phyloP scores from a whole-genome alignment of 139 green algal genomes.

The Micromonas commoda region DNA sequence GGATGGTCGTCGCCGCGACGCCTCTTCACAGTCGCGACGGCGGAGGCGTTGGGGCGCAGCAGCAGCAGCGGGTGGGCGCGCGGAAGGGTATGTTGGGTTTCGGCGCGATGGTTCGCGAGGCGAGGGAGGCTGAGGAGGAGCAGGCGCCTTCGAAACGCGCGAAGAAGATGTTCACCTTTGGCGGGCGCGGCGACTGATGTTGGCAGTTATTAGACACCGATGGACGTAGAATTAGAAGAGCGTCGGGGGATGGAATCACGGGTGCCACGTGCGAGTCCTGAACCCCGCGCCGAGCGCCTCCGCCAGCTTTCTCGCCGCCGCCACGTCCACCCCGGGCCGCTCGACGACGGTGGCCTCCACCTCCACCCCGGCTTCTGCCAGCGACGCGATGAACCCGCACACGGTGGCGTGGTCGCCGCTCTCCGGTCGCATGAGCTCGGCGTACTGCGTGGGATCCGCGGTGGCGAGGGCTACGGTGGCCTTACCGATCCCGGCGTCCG shows the following conservation, averaged over 20 bases:
- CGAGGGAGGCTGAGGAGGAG: not conserved
- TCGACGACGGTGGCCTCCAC: not conserved
- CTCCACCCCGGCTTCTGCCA: not conserved
- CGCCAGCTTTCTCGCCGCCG: not conserved
- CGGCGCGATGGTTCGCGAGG: not conserved
- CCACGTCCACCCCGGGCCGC: slow-evolving; percentile 7
- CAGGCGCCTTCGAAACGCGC: not conserved
- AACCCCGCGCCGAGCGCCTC: slow-evolving; percentile 3
- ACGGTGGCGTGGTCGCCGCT: not conserved
- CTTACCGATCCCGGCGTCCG: not conserved
- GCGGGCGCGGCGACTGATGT: not conserved
- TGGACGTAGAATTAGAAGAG: no score
- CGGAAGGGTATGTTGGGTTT: not conserved
- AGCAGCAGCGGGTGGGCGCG: not conserved
- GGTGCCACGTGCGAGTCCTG: no score
- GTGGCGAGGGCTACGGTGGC: not conserved
- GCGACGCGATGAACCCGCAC: slow-evolving; percentile 1
- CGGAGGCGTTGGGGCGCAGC: not conserved
- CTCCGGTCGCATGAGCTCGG: not conserved
- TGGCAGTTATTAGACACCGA: not conserved
- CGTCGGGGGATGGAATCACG: no score
- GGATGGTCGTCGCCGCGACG: no score
- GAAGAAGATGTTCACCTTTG: not conserved
- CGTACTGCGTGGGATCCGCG: not conserved
- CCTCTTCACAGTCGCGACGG: no score